Percentiles rank a stretch among this genome's conserved stretches.
Conservation (phyloP, 2,329 filamentous ascomycete genomes). For the Colletotrichum destructivum region DNA sequence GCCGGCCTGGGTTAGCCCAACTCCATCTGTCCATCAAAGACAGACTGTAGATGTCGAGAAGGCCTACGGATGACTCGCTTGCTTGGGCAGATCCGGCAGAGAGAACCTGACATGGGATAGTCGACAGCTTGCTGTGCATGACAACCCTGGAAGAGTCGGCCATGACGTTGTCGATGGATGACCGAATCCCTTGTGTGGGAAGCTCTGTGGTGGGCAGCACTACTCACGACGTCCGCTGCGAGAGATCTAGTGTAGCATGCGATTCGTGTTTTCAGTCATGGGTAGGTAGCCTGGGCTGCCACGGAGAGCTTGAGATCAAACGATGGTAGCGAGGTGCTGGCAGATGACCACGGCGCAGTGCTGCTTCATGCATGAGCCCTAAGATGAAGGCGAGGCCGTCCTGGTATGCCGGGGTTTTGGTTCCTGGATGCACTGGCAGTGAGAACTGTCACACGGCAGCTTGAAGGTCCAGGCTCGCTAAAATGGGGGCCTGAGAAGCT, state of each 20-base stretch:
- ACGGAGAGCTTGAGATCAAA: background rate
- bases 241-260: background rate
- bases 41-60: background rate
- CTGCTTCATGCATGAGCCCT: background rate
- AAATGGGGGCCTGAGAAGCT: background rate
- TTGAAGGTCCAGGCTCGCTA: background rate
- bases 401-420: too few relatives aligned
- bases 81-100: background rate
- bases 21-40: background rate
- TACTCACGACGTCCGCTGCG: background rate
- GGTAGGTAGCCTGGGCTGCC: background rate
- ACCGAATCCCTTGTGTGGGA: too few relatives aligned
- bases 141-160: background rate
- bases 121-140: background rate
- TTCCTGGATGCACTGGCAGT: background rate
- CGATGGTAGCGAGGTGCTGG: slow-evolving; percentile 10
- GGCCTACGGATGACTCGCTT: background rate
- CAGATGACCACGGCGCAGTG: slow-evolving; percentile 1
- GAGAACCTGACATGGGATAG: background rate
- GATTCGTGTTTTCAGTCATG: background rate
- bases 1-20: background rate
- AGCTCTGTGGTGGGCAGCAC: background rate
- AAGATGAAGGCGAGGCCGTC: background rate
- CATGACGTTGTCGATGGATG: background rate
- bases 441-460: background rate